A percentile compares a stretch with the other conserved stretches of the same genome.
Evolutionary conservation across 2,329 filamentous ascomycete species (phyloP).

Genomic region (Alternaria consortialis): DNA sequence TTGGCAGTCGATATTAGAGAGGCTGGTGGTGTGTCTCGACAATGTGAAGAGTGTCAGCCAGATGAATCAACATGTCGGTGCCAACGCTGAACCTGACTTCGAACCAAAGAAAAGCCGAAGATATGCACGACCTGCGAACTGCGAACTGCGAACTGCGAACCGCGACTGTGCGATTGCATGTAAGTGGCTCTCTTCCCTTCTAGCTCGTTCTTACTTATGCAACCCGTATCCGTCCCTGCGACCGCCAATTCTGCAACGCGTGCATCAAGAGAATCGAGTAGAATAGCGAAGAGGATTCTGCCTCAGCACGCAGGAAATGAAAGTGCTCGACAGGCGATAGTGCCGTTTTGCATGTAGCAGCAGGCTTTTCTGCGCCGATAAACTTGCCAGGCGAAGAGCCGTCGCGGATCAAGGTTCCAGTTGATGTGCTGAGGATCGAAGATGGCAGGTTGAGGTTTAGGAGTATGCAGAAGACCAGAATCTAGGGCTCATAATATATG

Average conservation of each 20-base stretch:
- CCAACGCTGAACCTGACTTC: no score
- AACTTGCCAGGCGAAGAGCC: conserved; percentile 4
- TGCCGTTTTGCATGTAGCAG: neutral
- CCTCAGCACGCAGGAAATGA: neutral
- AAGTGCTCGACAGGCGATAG: neutral
- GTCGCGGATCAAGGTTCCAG: neutral
- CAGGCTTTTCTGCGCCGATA: conserved; percentile 2
- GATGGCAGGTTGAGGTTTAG: neutral
- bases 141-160: no score
- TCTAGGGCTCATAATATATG: neutral
- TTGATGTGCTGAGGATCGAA: neutral
- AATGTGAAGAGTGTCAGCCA: neutral
- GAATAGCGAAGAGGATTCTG: neutral
- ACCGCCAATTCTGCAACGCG: no score
- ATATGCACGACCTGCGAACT: neutral
- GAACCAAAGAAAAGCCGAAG: neutral
- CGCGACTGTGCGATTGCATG: no score
- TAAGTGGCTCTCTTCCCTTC: no score
- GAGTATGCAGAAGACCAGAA: neutral
- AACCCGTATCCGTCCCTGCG: no score
- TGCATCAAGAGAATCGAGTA: no score
- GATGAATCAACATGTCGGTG: no score
- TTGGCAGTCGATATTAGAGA: neutral
- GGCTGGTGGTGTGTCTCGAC: neutral
- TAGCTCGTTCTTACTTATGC: no score